phyloP scores from a whole-genome alignment of 345 rosid genomes.

The Reutealis trisperma region DNA sequence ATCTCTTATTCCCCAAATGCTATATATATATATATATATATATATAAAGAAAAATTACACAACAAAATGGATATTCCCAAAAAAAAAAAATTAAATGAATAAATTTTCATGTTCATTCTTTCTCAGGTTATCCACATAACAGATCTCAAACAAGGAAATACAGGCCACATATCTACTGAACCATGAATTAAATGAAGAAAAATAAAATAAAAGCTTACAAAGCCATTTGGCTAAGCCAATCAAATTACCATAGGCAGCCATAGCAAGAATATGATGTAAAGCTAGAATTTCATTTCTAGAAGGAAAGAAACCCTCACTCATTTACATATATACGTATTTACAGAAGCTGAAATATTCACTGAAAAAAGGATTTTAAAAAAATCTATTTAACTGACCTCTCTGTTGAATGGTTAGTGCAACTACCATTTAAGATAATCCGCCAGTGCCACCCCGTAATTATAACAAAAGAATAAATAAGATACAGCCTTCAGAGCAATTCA shows the following conservation, averaged over 20 bases:
- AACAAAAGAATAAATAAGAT: background rate
- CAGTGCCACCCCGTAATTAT: background rate
- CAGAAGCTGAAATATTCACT: constrained; percentile 22
- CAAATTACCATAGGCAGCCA: background rate
- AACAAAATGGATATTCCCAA: background rate
- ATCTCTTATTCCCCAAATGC: no score
- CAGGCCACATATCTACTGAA: background rate
- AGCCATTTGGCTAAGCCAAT: background rate
- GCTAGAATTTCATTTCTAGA: constrained; percentile 19
- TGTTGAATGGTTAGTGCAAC: constrained; percentile 34
- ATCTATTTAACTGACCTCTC: constrained; percentile 15
- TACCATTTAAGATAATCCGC: constrained; percentile 3
- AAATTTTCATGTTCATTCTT: background rate
- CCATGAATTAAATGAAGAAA: background rate
- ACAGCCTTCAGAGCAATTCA: constrained; percentile 3
- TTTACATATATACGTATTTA: constrained; percentile 42
- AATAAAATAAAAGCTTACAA: background rate
- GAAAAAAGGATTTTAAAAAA: background rate
- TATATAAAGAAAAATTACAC: no score
- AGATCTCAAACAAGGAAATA: background rate
- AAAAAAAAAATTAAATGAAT: background rate
- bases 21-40: no score
- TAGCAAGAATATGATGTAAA: background rate
- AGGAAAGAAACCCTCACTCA: constrained; percentile 14
- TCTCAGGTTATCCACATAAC: background rate